phyloP scores from a whole-genome alignment of 202 grass and related monocot species.

The Cymbopogon flexuosus region DNA sequence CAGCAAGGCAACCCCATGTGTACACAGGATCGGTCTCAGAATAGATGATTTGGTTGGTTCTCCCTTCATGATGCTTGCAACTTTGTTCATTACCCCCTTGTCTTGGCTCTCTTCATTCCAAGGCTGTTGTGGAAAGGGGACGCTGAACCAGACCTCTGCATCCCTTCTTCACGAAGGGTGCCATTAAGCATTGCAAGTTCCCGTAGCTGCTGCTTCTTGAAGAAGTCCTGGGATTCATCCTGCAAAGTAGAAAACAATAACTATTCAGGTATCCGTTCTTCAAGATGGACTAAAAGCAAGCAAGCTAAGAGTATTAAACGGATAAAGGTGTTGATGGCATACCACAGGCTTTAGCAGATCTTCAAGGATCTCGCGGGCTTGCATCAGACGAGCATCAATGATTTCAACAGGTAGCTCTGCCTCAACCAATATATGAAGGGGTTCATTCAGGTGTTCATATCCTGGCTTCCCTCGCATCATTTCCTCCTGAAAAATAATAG shows the following conservation, averaged over 20 bases:
- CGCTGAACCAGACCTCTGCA: slow-evolving; percentile 78
- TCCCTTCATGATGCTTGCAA: neutral
- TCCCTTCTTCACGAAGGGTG: slow-evolving; percentile 90
- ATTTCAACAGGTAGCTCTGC: slow-evolving; percentile 93
- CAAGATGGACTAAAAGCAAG: neutral
- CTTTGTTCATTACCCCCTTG: slow-evolving; percentile 56
- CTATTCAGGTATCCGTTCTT: neutral
- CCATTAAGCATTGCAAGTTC: slow-evolving; percentile 96
- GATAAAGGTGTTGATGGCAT: slow-evolving; percentile 19
- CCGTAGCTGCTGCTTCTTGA: slow-evolving; percentile 95
- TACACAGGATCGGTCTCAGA: slow-evolving; percentile 34
- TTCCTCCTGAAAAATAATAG: slow-evolving; percentile 62
- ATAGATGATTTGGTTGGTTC: slow-evolving; percentile 29
- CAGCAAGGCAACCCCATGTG: slow-evolving; percentile 48
- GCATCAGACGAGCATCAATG: slow-evolving; percentile 81
- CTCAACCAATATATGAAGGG: slow-evolving; percentile 95
- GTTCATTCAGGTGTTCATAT: slow-evolving; percentile 98
- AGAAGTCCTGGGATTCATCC: slow-evolving; percentile 97
- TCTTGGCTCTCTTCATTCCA: slow-evolving; percentile 98
- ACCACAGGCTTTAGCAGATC: slow-evolving; percentile 93
- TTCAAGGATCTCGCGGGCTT: slow-evolving; percentile 81
- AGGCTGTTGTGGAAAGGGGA: slow-evolving; percentile 95
- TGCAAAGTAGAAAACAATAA: slow-evolving; percentile 33
- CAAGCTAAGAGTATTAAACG: neutral
- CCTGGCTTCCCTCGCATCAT: slow-evolving; percentile 96